Evolutionary conservation across 1,284 basidiomycete species (phyloP), one percentile per base, ranked within the genome.

Genomic region (Ganoderma leucocontextum): DNA sequence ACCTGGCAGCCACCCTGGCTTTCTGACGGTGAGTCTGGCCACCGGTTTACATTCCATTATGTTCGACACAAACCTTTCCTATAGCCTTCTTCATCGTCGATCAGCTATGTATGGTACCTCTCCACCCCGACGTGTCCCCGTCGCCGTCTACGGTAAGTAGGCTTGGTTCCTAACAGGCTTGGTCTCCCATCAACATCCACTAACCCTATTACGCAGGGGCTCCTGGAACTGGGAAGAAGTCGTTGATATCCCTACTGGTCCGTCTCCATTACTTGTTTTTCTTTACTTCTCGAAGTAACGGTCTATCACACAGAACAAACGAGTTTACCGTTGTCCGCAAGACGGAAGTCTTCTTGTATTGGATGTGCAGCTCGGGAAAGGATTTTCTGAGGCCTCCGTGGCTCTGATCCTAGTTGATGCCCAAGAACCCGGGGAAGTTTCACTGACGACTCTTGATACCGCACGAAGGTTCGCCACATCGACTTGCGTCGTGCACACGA

Each of bases 401-500:
- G 58, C 66, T 17, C 29, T 68, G 15, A 33, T 68, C 6, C 62
- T 68, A 0, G 53, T 60, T 17, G 59, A 64, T 57, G 17, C 35
- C 12, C 59, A 33, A 64, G 15, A 39, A 49, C 22, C 55, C 7
- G 10, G 35, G 25, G 47, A 12, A 25, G 6, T 47, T 5, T 12
- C 13, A 22, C 25, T 3, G 19, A 25, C 33, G 29, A 38, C 57
- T 12, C 4, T 64, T n/a, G 36, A 42, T 29, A 8, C 33, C 10
- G 63, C 63, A 13, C 53, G 60, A 22, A 13, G 29, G 15, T 35
- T 17, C 3, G 41, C 67, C 13, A 5, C 13, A 22, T 41, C 17
- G 15, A 49, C n/a, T 12, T 62, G 33, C 25, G 1, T 65, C 35
- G 25, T 68, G 1, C 57, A 58, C 60, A 68, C 67, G 17, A 68